Evolutionary conservation across 345 rosid species (phyloP).

Genomic region (Sonneratia caseolaris): DNA sequence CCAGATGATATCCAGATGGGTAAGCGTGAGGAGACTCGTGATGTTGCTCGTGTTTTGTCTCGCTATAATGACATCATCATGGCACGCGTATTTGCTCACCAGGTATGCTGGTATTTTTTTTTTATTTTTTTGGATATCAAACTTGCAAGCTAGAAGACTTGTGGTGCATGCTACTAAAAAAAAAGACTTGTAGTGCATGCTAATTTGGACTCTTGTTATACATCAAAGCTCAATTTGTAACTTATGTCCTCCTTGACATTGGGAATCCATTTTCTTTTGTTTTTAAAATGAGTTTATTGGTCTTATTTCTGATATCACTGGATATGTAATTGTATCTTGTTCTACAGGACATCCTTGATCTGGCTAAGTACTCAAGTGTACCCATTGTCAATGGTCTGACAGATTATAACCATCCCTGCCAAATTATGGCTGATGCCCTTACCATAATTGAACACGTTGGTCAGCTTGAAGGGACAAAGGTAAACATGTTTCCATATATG

Average conservation of each 20-base stretch:
- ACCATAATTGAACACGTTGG: constrained; percentile 87
- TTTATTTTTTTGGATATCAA: constrained; percentile 2
- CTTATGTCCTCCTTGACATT: neutral
- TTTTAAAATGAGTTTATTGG: neutral
- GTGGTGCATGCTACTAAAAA: too few species aligned
- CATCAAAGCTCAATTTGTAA: neutral
- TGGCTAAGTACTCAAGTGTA: constrained; percentile 73
- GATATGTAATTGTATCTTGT: neutral
- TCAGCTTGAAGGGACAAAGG: constrained; percentile 88
- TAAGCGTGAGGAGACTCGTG: constrained; percentile 87
- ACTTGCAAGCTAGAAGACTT: neutral
- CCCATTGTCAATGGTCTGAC: constrained; percentile 91
- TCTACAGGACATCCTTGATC: constrained; percentile 74
- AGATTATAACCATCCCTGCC: constrained; percentile 92
- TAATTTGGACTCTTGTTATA: neutral
- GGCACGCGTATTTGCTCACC: constrained; percentile 97
- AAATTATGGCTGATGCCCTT: constrained; percentile 98
- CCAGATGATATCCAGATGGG: constrained; percentile 97
- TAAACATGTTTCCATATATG: constrained; percentile 13
- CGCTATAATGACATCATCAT: constrained; percentile 85
- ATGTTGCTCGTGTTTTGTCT: constrained; percentile 84
- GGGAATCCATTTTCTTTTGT: neutral
- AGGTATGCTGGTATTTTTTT: constrained; percentile 80
- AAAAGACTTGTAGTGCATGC: neutral
- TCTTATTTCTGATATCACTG: neutral